Percentiles rank a stretch among this genome's conserved stretches.
These are phyloP conservation scores for Stipa capillata DNA, from an alignment of 176 grass and related monocot species.

Conservation along the genomic window DNA sequence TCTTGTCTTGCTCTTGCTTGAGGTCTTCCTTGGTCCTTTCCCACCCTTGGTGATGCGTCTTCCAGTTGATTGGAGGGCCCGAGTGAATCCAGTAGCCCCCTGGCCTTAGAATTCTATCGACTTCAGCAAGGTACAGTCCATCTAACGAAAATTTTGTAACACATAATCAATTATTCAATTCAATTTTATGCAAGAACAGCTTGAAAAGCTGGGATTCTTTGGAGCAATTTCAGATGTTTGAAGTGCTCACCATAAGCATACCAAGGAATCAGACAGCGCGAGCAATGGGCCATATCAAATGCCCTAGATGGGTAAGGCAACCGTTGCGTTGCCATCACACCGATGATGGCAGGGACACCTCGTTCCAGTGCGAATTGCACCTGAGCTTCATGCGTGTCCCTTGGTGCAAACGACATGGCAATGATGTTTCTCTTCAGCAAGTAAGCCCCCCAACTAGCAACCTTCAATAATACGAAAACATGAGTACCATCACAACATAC, in stretches of 20 bases:
- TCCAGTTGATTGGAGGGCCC: conserved; percentile 93
- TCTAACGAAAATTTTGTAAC: conserved; percentile 34
- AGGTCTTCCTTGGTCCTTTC: conserved; percentile 71
- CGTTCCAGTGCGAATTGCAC: conserved; percentile 85
- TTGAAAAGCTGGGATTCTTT: not conserved
- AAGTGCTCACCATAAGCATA: conserved; percentile 40
- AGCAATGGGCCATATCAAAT: conserved; percentile 91
- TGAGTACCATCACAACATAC: not conserved
- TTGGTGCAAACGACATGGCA: conserved; percentile 83
- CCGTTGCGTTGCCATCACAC: conserved; percentile 68
- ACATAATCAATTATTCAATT: not conserved
- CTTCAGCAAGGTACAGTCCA: conserved; percentile 81
- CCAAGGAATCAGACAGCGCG: conserved; percentile 83
- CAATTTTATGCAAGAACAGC: not conserved
- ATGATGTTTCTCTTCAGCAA: conserved; percentile 68
- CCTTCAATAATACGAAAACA: conserved; percentile 26
- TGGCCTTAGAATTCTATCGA: conserved; percentile 86
- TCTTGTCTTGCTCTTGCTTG: conserved; percentile 80
- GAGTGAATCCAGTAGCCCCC: conserved; percentile 92
- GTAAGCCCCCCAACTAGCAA: conserved; percentile 91
- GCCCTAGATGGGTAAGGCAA: conserved; percentile 78
- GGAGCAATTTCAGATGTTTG: not conserved
- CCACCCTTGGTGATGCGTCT: conserved; percentile 70
- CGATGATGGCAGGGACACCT: conserved; percentile 82
- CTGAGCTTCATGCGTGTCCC: conserved; percentile 86